Evolutionary conservation across 148 eudicot species (phyloP).

Genomic region (Cornus kousa): DNA sequence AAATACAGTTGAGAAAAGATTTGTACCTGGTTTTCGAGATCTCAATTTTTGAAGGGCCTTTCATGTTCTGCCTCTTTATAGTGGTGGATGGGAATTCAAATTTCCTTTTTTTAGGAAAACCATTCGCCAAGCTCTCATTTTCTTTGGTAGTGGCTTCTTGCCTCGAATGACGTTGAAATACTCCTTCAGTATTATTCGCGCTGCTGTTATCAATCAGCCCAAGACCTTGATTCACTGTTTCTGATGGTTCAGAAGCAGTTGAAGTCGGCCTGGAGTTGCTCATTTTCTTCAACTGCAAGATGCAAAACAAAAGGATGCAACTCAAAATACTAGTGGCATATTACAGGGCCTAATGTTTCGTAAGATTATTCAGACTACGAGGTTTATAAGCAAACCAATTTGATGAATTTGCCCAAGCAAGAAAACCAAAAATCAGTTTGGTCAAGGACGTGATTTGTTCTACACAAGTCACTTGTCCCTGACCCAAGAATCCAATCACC

Average conservation of each 20-base stretch:
- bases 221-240: slow-evolving; percentile 34
- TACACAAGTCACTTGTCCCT: too few species aligned
- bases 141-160: slow-evolving; percentile 20
- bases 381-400: too few species aligned
- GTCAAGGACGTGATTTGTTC: not conserved
- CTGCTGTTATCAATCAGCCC: slow-evolving; percentile 18
- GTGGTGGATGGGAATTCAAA: not conserved
- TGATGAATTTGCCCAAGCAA: too few species aligned
- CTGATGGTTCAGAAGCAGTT: slow-evolving; percentile 33
- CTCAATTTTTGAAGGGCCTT: slow-evolving; percentile 46
- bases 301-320: not conserved
- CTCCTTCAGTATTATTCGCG: slow-evolving; percentile 18
- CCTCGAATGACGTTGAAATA: not conserved
- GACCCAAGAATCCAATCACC: too few species aligned
- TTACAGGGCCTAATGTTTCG: too few species aligned
- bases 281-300: slow-evolving; percentile 75
- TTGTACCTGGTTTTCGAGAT: slow-evolving; percentile 53
- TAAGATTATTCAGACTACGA: too few species aligned
- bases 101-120: not conserved
- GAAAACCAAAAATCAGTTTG: too few species aligned
- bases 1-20: not conserved
- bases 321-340: not conserved
- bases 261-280: slow-evolving; percentile 59
- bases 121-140: slow-evolving; percentile 2
- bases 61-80: slow-evolving; percentile 34